A percentile compares a stretch with the other conserved stretches of the same genome.
phyloP scores from a whole-genome alignment of 208 protist species.

The Porcisia deanei region DNA sequence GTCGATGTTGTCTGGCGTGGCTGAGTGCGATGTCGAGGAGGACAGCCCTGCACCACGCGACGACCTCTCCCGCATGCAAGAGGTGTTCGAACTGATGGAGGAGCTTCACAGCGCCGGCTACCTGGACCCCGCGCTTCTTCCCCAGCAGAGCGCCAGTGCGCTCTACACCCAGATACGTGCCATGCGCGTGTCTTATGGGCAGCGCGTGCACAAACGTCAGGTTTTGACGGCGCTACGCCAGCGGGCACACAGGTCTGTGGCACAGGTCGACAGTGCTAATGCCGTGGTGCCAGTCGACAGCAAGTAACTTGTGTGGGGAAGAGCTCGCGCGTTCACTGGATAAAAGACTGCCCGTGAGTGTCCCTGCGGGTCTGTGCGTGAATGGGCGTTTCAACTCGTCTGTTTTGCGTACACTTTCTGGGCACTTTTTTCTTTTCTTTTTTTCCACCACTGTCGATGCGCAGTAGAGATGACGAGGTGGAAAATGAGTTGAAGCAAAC shows the following conservation, averaged over 20 bases:
- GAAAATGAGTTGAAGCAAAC: neutral
- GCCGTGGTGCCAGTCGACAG: neutral
- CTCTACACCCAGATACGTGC: slow-evolving; percentile 61
- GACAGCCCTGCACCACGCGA: slow-evolving; percentile 16
- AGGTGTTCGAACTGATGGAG: slow-evolving; percentile 59
- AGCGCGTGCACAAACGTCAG: slow-evolving; percentile 45
- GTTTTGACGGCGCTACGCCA: slow-evolving; percentile 36
- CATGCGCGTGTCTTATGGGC: slow-evolving; percentile 61
- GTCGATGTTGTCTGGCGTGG: slow-evolving; percentile 32
- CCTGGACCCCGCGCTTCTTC: slow-evolving; percentile 43
- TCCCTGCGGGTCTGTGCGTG: neutral
- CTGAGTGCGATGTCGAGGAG: slow-evolving; percentile 15
- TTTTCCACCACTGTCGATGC: neutral
- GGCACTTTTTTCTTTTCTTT: neutral
- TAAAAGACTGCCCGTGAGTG: neutral
- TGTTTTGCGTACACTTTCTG: neutral
- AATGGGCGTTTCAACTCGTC: neutral
- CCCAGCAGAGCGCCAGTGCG: slow-evolving; percentile 39
- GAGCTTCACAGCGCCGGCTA: slow-evolving; percentile 61
- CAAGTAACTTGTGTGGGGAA: neutral
- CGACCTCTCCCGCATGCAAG: slow-evolving; percentile 46
- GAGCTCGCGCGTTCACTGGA: neutral
- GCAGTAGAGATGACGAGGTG: neutral
- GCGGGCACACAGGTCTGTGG: slow-evolving; percentile 7
- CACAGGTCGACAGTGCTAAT: neutral